Evolutionary conservation across 257 asterid species (phyloP), one percentile per base, ranked within the genome.

Genomic region (Penstemon barbatus): DNA sequence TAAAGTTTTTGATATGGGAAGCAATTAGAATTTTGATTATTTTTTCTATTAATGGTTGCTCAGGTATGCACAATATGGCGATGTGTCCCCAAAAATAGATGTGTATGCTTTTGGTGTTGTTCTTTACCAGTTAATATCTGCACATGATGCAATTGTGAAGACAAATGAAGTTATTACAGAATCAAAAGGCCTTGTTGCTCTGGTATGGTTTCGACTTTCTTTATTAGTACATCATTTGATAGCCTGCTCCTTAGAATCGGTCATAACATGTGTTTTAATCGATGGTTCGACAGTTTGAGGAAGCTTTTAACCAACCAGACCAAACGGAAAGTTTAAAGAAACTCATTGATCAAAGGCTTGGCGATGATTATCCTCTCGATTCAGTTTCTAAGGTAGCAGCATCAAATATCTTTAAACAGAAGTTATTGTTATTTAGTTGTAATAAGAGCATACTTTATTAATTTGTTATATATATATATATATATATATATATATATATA

Each of bases 51-150:
- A 15, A 11, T 8, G 19, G 15, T 52, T 63, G 8, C 45, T 3
- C 81, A 91, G 97, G 77, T 91, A 91, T 59, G 93, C 90, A 0
- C 95, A 91, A 43, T 87, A 82, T 63, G 97, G 97, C 33, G 90
- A 91, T 12, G 85, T 91, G 58, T 85, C 97, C 25, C 83, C 87
- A 1, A 91, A 87, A 75, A 72, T 81, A 5, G 97, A 91, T 25
- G 97, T 91, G 15, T 91, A 85, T 52, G 97, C 97, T 39, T 87
- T 89, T 33, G 97, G 97, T 4, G 97, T 91, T 15, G 97, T 89
- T 51, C 91, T 91, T 52, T 85, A 82, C 10, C 91, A 87, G 37
- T 65, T 91, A 59, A 84, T 91, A 77, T 87, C 97, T 5, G 97
- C 85, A 57, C 82, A 85, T 71, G 89, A 81, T 70, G 97, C 97